Conservation (phyloP, 306 rosid genomes). For the Prunus mume region DNA sequence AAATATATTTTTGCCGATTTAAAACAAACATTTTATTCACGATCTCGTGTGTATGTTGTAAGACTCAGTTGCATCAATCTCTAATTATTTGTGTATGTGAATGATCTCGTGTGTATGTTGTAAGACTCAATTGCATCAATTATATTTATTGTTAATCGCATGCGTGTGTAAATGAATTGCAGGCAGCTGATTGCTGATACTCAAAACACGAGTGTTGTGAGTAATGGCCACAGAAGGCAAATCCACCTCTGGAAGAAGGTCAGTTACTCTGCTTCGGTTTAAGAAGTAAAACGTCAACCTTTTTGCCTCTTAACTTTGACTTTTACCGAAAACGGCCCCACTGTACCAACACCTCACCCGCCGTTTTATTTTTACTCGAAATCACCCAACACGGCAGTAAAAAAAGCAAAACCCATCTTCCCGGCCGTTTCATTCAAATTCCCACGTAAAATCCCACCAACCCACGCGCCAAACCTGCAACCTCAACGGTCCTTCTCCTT, state of each 20-base stretch:
- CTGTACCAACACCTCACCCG: not conserved
- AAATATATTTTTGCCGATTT: too few species aligned
- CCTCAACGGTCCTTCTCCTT: not conserved
- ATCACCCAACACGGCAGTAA: not conserved
- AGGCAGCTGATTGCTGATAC: not conserved
- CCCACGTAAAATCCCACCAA: not conserved
- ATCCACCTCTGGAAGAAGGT: not conserved
- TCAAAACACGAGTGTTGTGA: not conserved
- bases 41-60: too few species aligned
- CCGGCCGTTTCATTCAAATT: conserved; percentile 12
- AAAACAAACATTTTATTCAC: too few species aligned
- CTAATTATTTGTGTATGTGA: too few species aligned
- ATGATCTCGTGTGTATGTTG: too few species aligned
- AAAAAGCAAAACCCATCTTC: not conserved
- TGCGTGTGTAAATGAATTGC: too few species aligned
- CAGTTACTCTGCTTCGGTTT: too few species aligned
- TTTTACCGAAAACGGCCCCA: not conserved
- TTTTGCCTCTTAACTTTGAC: not conserved
- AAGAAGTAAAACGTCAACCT: not conserved
- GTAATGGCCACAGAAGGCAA: not conserved
- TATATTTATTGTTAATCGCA: too few species aligned
- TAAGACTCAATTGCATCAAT: not conserved
- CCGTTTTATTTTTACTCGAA: not conserved
- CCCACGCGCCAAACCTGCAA: not conserved
- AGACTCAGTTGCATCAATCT: too few species aligned